Conservation (phyloP, 2,329 filamentous ascomycete species). For the Phyllosticta citribraziliensis region DNA sequence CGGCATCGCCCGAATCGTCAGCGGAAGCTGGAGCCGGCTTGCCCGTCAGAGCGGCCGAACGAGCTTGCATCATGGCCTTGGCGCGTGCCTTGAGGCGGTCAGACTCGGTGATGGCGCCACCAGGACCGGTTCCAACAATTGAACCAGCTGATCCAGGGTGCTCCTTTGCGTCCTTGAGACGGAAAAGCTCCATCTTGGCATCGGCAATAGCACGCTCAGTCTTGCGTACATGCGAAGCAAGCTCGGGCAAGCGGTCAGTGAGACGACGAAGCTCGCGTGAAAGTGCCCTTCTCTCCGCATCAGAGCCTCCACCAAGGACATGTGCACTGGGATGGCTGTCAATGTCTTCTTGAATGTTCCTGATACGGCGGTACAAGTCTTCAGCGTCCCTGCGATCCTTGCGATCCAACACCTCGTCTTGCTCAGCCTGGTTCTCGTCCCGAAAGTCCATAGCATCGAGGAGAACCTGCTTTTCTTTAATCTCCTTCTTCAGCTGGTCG, state of each 20-base stretch:
- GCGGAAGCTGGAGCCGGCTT: conserved; percentile 59
- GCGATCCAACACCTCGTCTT: conserved; percentile 85
- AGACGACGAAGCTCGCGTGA: conserved; percentile 83
- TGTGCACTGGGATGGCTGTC: conserved; percentile 78
- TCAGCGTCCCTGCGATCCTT: conserved; percentile 87
- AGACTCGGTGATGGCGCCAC: conserved; percentile 80
- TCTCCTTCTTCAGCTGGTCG: conserved; percentile 85
- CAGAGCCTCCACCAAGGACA: conserved; percentile 39
- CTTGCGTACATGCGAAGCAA: conserved; percentile 84
- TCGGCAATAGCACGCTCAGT: conserved; percentile 91
- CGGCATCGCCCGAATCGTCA: conserved; percentile 66
- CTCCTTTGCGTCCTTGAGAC: conserved; percentile 84
- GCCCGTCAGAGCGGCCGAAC: conserved; percentile 83
- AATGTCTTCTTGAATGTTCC: conserved; percentile 88
- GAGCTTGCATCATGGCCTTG: conserved; percentile 97
- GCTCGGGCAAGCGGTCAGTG: conserved; percentile 80
- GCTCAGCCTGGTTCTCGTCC: conserved; percentile 79
- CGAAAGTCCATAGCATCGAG: conserved; percentile 94
- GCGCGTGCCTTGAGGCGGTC: conserved; percentile 91
- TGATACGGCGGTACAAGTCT: conserved; percentile 84
- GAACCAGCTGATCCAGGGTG: conserved; percentile 70
- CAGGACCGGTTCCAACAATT: conserved; percentile 87
- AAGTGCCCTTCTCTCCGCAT: conserved; percentile 75
- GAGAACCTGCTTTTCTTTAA: conserved; percentile 87
- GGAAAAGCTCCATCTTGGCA: conserved; percentile 83